These are phyloP conservation scores for Didymella lethalis DNA, from an alignment of 2,329 filamentous ascomycete species.

Conservation along the genomic window DNA sequence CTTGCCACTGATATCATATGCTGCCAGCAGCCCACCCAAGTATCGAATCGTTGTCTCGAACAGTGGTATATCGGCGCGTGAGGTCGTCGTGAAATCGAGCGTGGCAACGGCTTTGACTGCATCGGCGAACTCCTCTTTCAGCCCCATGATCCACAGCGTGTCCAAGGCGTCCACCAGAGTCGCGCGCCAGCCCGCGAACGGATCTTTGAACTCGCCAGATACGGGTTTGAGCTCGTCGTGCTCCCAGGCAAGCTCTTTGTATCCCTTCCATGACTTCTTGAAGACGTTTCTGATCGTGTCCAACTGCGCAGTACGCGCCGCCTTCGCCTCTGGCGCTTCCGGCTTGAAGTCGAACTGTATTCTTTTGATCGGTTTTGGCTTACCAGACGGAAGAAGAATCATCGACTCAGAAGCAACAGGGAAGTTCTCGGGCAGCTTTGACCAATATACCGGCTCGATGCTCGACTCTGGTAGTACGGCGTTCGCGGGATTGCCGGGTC, in stretches of 20 bases:
- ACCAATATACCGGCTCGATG: slow-evolving; percentile 69
- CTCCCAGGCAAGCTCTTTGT: slow-evolving; percentile 79
- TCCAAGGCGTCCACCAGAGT: slow-evolving; percentile 81
- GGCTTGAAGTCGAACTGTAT: slow-evolving; percentile 77
- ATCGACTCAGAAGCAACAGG: slow-evolving; percentile 75
- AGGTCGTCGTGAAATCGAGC: slow-evolving; percentile 68
- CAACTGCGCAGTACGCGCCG: slow-evolving; percentile 70
- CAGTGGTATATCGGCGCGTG: slow-evolving; percentile 64
- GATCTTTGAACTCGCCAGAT: slow-evolving; percentile 71
- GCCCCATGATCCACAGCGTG: slow-evolving; percentile 76
- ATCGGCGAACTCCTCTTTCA: slow-evolving; percentile 70
- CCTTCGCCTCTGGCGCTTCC: slow-evolving; percentile 62
- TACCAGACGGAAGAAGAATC: slow-evolving; percentile 76
- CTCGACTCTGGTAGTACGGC: slow-evolving; percentile 35
- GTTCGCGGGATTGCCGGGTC: slow-evolving; percentile 26
- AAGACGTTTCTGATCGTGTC: slow-evolving; percentile 76
- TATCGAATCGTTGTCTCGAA: slow-evolving; percentile 78
- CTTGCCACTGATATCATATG: slow-evolving; percentile 70
- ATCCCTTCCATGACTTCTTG: slow-evolving; percentile 80
- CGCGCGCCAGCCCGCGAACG: slow-evolving; percentile 91
- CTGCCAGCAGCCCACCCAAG: slow-evolving; percentile 72
- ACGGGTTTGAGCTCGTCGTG: slow-evolving; percentile 87
- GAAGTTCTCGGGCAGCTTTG: slow-evolving; percentile 76
- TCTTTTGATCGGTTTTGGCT: slow-evolving; percentile 72
- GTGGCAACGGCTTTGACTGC: slow-evolving; percentile 65